A percentile compares a stretch with the other conserved stretches of the same genome.
Conservation (phyloP, 345 rosid species). For the Punica granatum region DNA sequence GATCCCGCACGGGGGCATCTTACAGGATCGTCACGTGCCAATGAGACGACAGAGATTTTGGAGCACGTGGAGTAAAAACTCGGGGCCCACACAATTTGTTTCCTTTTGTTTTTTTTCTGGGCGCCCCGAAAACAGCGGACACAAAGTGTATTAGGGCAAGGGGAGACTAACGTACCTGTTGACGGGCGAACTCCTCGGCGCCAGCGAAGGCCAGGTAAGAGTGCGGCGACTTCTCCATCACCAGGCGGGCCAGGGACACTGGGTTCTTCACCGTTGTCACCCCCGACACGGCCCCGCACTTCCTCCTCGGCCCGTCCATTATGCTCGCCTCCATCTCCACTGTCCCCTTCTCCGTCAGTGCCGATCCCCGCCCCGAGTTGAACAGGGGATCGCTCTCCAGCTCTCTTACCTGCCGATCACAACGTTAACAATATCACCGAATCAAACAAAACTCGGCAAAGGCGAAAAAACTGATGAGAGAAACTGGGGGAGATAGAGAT, state of each 20-base stretch:
- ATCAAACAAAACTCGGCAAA: neutral
- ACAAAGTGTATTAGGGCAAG: conserved; percentile 1
- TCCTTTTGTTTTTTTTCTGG: too few species aligned
- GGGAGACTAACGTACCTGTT: conserved; percentile 37
- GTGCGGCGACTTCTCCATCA: conserved; percentile 95
- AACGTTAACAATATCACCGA: neutral
- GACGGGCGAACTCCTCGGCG: conserved; percentile 82
- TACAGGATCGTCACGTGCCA: neutral
- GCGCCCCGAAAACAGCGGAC: neutral
- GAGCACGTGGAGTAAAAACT: neutral
- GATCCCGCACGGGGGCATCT: too few species aligned
- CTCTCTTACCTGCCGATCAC: conserved; percentile 51
- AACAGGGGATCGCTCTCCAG: conserved; percentile 87
- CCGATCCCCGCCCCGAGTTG: conserved; percentile 97
- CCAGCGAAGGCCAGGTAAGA: conserved; percentile 89
- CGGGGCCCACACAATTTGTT: too few species aligned
- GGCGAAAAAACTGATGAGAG: neutral
- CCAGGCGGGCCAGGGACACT: conserved; percentile 82
- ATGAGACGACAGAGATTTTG: neutral
- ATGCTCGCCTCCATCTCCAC: conserved; percentile 99
- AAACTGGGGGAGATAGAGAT: neutral
- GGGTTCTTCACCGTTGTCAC: conserved; percentile 85
- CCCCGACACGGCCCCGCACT: conserved; percentile 95
- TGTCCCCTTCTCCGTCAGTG: conserved; percentile 76
- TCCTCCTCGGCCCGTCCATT: conserved; percentile 77